Conservation (phyloP, 2,329 filamentous ascomycete species). For the Dryadomyces sulphureus region DNA sequence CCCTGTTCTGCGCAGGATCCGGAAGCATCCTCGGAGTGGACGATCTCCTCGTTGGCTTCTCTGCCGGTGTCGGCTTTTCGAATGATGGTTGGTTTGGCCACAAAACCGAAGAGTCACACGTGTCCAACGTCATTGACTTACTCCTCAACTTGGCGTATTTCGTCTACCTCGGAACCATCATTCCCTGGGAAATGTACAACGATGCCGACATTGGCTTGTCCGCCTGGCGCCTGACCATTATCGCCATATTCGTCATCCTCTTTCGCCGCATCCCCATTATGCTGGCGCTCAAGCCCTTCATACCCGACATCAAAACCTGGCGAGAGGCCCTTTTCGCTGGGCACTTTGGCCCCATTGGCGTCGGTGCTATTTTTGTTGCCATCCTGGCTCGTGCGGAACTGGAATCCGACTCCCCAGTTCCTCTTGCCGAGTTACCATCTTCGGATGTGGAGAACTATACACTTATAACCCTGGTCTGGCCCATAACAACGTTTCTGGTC, state of each 20-base stretch:
- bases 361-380: slow-evolving; percentile 89
- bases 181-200: slow-evolving; percentile 91
- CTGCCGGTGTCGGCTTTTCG: slow-evolving; percentile 94
- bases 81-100: slow-evolving; percentile 98
- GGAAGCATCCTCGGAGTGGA: slow-evolving; percentile 85
- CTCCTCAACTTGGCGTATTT: slow-evolving; percentile 96
- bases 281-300: slow-evolving; percentile 77
- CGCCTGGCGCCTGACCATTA: slow-evolving; percentile 84
- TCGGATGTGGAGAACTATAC: slow-evolving; percentile 42
- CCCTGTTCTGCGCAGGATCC: slow-evolving; percentile 87
- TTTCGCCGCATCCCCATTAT: slow-evolving; percentile 95
- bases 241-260: slow-evolving; percentile 84
- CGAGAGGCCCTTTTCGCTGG: slow-evolving; percentile 91
- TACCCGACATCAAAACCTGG: slow-evolving; percentile 97
- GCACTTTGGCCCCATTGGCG: slow-evolving; percentile 94
- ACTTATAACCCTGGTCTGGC: slow-evolving; percentile 82
- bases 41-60: slow-evolving; percentile 86
- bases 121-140: slow-evolving; percentile 97
- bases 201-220: slow-evolving; percentile 54
- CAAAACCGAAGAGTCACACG: slow-evolving; percentile 95
- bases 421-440: slow-evolving; percentile 47
- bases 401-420: slow-evolving; percentile 61
- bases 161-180: slow-evolving; percentile 93
- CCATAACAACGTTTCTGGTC: slow-evolving; percentile 85
- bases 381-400: slow-evolving; percentile 89